A percentile compares a stretch with the other conserved stretches of the same genome.
phyloP scores from a whole-genome alignment of 192 early-diverging fungal species.

The Podila horticola region DNA sequence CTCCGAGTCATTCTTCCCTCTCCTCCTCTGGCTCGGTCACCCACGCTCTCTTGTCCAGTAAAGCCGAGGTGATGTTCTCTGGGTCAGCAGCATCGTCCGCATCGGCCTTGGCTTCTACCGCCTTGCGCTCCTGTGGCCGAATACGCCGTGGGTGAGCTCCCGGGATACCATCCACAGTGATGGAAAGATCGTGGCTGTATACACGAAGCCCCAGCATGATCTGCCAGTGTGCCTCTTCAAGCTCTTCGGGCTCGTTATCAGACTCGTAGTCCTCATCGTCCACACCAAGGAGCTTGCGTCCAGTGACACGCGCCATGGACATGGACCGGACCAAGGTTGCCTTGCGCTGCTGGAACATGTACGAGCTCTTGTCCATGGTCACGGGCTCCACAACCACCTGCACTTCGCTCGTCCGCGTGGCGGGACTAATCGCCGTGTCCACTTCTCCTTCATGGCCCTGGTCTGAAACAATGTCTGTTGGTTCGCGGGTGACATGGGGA shows the following conservation, averaged over 20 bases:
- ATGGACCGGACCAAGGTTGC: constrained; percentile 27
- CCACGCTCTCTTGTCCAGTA: constrained; percentile 28
- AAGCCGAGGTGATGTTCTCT: constrained; percentile 26
- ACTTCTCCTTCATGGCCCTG: neutral
- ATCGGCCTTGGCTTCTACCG: neutral
- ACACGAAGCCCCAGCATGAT: constrained; percentile 50
- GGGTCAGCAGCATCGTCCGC: constrained; percentile 4
- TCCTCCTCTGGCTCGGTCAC: constrained; percentile 19
- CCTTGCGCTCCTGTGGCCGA: neutral
- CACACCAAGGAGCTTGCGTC: constrained; percentile 36
- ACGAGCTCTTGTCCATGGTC: constrained; percentile 51
- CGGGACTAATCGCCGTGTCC: constrained; percentile 29
- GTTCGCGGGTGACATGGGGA: constrained; percentile 38
- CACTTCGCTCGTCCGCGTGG: constrained; percentile 28
- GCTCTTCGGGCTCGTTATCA: neutral
- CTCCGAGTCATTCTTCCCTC: neutral
- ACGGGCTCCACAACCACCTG: constrained; percentile 34
- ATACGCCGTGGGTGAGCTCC: constrained; percentile 18
- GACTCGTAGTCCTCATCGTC: constrained; percentile 48
- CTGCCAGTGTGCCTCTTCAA: constrained; percentile 44
- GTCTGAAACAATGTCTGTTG: constrained; percentile 21
- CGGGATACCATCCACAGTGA: constrained; percentile 15
- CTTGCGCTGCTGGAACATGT: constrained; percentile 47
- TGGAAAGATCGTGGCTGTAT: constrained; percentile 34
- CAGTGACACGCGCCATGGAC: constrained; percentile 34